These are phyloP conservation scores for Phytophthora hybrid DNA, from an alignment of 352 stramenopile genomes.

Conservation along the genomic window DNA sequence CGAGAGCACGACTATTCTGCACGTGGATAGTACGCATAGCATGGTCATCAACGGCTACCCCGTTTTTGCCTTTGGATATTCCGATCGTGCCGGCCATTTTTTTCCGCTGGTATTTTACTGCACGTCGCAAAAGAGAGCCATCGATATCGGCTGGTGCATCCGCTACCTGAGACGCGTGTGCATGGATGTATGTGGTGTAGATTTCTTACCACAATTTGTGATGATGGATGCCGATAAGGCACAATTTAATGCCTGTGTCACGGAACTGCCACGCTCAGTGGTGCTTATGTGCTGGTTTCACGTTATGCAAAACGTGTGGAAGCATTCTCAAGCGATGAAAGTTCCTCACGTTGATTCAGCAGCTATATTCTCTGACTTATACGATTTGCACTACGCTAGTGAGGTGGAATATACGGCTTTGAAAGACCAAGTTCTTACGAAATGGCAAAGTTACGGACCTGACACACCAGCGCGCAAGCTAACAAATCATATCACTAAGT, in stretches of 20 bases:
- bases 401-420: not conserved
- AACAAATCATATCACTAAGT: not conserved
- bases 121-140: not conserved
- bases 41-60: slow-evolving; percentile 10
- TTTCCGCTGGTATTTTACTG: not conserved
- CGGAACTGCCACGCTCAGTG: not conserved
- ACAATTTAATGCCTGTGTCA: slow-evolving; percentile 7
- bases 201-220: not conserved
- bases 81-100: slow-evolving; percentile 4
- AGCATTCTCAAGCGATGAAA: not conserved
- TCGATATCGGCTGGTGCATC: slow-evolving; percentile 14
- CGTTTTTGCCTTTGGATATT: slow-evolving; percentile 13
- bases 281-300: slow-evolving; percentile 20
- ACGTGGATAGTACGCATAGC: slow-evolving; percentile 13
- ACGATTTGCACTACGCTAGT: slow-evolving; percentile 10
- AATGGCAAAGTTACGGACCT: not conserved
- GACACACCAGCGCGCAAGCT: not conserved
- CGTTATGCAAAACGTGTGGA: slow-evolving; percentile 17
- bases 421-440: not conserved
- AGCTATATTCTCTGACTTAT: slow-evolving; percentile 3
- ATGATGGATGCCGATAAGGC: slow-evolving; percentile 8
- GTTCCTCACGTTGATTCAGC: not conserved
- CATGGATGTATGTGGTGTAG: not conserved
- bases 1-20: slow-evolving; percentile 4
- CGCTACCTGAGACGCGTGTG: no score